Percentiles rank a stretch among this genome's conserved stretches.
These are phyloP conservation scores for Senna siamea DNA, from an alignment of 306 rosid genomes.

Conservation along the genomic window DNA sequence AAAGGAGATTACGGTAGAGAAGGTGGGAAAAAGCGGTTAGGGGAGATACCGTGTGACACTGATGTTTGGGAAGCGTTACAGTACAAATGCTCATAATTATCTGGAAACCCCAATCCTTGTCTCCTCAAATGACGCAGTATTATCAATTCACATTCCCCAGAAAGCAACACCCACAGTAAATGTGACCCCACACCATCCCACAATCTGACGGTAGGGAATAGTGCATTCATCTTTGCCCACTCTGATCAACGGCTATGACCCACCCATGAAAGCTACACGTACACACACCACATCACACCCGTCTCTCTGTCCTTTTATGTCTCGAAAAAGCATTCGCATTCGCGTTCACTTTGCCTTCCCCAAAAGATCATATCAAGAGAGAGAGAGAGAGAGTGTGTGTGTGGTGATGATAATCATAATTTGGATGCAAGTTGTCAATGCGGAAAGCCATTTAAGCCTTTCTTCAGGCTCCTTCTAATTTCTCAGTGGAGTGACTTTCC, in stretches of 20 bases:
- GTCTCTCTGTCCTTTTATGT: background rate
- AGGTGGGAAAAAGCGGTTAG: background rate
- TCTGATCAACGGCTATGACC: constrained; percentile 37
- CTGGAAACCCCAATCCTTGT: constrained; percentile 39
- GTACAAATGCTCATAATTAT: constrained; percentile 1
- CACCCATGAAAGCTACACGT: background rate
- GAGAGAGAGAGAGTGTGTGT: background rate
- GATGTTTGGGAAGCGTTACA: background rate
- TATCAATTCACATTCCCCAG: constrained; percentile 52
- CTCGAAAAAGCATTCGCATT: constrained; percentile 17
- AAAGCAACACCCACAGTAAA: constrained; percentile 9
- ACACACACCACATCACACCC: constrained; percentile 5
- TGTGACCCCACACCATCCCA: background rate
- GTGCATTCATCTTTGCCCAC: background rate
- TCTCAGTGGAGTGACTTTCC: too few species aligned
- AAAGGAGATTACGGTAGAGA: background rate
- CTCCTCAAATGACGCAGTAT: constrained; percentile 58
- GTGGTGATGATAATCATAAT: background rate
- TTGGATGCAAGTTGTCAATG: background rate
- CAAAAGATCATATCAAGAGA: constrained; percentile 1
- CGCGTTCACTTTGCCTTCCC: constrained; percentile 38
- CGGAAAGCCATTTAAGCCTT: constrained; percentile 1
- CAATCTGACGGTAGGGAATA: constrained; percentile 47
- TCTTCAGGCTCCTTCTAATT: background rate
- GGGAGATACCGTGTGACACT: background rate